Evolutionary conservation across 192 early-diverging fungal species (phyloP), one percentile per base, ranked within the genome.

Genomic region (Gigaspora rosea): DNA sequence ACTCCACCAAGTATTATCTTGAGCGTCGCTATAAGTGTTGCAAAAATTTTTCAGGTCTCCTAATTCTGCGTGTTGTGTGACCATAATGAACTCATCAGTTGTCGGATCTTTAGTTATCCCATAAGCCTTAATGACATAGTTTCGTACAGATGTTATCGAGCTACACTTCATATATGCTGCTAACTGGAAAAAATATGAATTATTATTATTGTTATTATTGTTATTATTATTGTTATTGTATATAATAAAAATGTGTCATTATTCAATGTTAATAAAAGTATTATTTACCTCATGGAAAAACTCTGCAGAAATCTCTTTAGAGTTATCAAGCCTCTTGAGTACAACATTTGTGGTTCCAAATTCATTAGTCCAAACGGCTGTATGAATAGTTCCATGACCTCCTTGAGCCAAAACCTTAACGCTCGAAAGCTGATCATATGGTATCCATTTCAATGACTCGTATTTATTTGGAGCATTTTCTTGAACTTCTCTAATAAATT

Each of bases 321-420:
- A 16, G 15, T 65, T 33, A 46, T 65, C 8, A 41, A 65, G n/a
- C 15, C 32, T 13, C 27, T 65, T 65, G 32, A 65, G 9, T 65
- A 33, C 63, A 33, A 65, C 63, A 33, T 65, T 27, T 15, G 63
- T 65, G 6, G 9, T 65, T 65, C 63, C 63, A 65, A 46, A 46
- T 33, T 46, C 63, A 46, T 65, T 15, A 41, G 15, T 32, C 63
- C 63, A 65, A 22, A 16, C 27, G 10, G 63, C 63, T 16, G 15
- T 33, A 33, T 32, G 16, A 41, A 65, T 65, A 33, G 33, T 65
- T 65, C 63, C 63, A 65, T 22, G 27, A 16, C 63, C 63, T 16
- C 63, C 63, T 65, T 65, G 22, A 1, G 63, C 63, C 63, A 65
- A 41, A 33, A 16, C 6, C 11, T 65, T 16, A 22, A 65, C 9